These are phyloP conservation scores for Cinchona pubescens DNA, from an alignment of 257 asterid species.

Conservation along the genomic window DNA sequence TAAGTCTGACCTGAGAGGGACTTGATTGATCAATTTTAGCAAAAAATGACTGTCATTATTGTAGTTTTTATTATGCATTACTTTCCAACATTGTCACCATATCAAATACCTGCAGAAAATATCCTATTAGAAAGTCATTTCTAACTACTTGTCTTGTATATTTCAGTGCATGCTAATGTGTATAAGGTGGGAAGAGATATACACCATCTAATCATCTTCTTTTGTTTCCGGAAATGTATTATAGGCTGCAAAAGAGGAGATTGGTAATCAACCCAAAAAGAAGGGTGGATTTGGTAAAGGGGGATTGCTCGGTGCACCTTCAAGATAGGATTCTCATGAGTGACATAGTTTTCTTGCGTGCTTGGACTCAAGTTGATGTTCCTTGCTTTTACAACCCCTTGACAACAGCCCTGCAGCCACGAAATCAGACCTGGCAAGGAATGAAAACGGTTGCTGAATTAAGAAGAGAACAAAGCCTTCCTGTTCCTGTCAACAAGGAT, in stretches of 20 bases:
- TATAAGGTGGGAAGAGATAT: background rate
- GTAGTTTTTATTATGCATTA: background rate
- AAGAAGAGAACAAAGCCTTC: slow-evolving; percentile 68
- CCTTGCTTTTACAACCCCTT: slow-evolving; percentile 81
- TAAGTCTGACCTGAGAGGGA: background rate
- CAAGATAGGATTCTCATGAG: slow-evolving; percentile 91
- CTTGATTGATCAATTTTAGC: background rate
- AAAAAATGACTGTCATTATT: background rate
- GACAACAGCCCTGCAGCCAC: slow-evolving; percentile 93
- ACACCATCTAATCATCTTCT: background rate
- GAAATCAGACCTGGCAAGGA: slow-evolving; percentile 74
- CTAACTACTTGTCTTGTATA: background rate
- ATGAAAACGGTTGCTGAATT: slow-evolving; percentile 90
- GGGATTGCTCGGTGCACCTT: slow-evolving; percentile 98
- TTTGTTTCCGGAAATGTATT: background rate
- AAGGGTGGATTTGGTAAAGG: slow-evolving; percentile 75
- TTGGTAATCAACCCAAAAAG: slow-evolving; percentile 65
- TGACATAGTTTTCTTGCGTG: slow-evolving; percentile 92
- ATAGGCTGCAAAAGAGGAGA: slow-evolving; percentile 90
- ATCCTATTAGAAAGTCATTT: too few species aligned
- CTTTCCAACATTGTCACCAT: background rate
- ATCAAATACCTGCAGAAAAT: background rate
- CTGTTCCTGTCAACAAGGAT: slow-evolving; percentile 80
- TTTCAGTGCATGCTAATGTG: background rate
- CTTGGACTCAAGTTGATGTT: slow-evolving; percentile 95